Evolutionary conservation across 148 eudicot species (phyloP), one percentile per base, ranked within the genome.

Genomic region (Talinum fruticosum): DNA sequence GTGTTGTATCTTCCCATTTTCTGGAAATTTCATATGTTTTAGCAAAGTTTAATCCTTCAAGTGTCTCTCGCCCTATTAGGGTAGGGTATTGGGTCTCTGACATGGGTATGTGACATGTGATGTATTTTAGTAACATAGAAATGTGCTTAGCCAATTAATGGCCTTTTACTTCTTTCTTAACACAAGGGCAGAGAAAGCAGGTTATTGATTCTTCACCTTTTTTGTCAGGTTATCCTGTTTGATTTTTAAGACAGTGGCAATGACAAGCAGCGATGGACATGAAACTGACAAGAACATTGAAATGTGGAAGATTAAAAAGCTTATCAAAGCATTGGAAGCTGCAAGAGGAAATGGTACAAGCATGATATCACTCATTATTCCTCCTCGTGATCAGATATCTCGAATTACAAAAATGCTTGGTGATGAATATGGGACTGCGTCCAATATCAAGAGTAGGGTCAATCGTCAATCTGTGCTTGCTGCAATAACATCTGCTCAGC

Each of bases 311-410:
- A 68, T 79, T 57, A 79, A 74, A 73, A 69, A 69, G 65, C 61
- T 79, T 18, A 79, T 79, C 38, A 79, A 79, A 41, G 77, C 66
- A 30, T 75, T 79, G 65, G 82, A 79, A 74, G 73, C 78, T 74
- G 82, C 82, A 1, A 74, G 72, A 68, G 82, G 82, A 74, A 79
- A 79, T 68, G 82, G 82, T 30, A 79, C 82, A 10, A 79, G 82
- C 74, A 79, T 74, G 82, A 79, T 79, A 19, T 79, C 82, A 24
- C 72, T 79, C 10, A 79, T 79, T 73, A 79, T 79, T 36, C 78
- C 82, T 29, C 82, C 82, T 38, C 78, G 78, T 29, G 78, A 79
- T 74, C 73, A 79, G 54, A 74, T 79, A 15, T 74, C 82, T 7
- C 67, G 74, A 1, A 72, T 79, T 30, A 67, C 82, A 10, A 79